Base-by-base conservation (phyloP, 495 filamentous ascomycete genomes). In the Aspergillus indologenus region DNA sequence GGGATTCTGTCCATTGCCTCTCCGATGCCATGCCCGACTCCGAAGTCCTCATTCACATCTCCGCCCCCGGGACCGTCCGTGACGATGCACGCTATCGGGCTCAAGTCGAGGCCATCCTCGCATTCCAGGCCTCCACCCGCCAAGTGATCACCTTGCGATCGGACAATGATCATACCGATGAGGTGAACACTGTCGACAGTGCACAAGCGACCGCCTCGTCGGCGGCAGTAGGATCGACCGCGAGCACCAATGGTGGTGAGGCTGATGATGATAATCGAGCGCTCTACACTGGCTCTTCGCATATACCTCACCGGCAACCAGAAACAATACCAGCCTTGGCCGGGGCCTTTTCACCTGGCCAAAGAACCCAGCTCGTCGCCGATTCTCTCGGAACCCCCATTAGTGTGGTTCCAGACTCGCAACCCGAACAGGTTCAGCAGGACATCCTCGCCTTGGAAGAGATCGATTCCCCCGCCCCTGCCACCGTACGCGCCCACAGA, bases 1-100 rank as follows among this genome's bases (percentile, higher is more conserved):
- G 26, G 20, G 23, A 45, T 42, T 48, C 24, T 17, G 31, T 23
- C 26, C 40, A 51, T 48, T 29, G 21, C 29, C 43, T 40, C 20
- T n/a, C 24, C 40, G 20, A 43, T 53, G 52, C 11, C 52, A 65
- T 65, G 60, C 58, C 63, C 46, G 54, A 56, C 31, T 60, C 69
- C 47, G 86, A 91, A 73, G 85, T 91, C 48, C 76, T 91, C 50
- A 82, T 90, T 20, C 88, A 91, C 69, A 78, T 86, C 63, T 76
- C 83, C 31, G 88, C 87, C 29, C 83, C 88, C 51, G 84, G 85
- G 67, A 75, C 70, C 51, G 78, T 68, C 24, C 65, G 63, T 45
- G 85, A 90, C 60, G 89, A 92, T 70, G 75, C 76, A 3, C 68
- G 71, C 58, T 90, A 92, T 68, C 75, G 86, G 23, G 78, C 77